Percentiles rank a stretch among this genome's conserved stretches.
Evolutionary conservation across 768 basidiomycete genomes (phyloP).

Genomic region (Lepiota venenata): DNA sequence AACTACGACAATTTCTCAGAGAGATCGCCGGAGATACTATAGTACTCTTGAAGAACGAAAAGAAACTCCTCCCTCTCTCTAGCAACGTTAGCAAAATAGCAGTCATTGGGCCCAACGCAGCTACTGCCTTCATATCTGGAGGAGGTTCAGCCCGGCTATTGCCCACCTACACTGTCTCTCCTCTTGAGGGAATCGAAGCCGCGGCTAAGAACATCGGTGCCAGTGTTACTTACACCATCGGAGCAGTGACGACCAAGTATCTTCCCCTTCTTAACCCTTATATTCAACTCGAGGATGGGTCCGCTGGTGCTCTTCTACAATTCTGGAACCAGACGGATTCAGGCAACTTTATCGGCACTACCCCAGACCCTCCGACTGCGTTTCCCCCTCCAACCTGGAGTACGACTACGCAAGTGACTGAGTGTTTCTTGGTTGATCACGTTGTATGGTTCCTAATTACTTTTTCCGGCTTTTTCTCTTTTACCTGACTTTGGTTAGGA

Average conservation of each 20-base stretch:
- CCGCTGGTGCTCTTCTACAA: conserved; percentile 35
- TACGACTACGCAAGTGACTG: conserved; percentile 30
- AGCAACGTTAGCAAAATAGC: conserved; percentile 40
- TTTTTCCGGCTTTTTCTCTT: neutral
- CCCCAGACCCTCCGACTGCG: conserved; percentile 21
- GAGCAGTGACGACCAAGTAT: conserved; percentile 40
- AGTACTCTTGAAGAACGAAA: conserved; percentile 61
- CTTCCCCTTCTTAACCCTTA: conserved; percentile 48
- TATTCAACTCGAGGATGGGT: conserved; percentile 34
- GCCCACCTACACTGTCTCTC: conserved; percentile 52
- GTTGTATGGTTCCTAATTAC: conserved; percentile 29
- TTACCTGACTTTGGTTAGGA: conserved; percentile 21
- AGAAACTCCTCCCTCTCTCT: conserved; percentile 46
- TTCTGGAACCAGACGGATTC: conserved; percentile 46
- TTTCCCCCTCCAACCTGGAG: conserved; percentile 31
- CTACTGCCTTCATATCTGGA: conserved; percentile 47
- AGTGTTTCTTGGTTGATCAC: conserved; percentile 39
- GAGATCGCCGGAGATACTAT: conserved; percentile 50
- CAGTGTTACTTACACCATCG: conserved; percentile 44
- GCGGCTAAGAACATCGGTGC: conserved; percentile 39
- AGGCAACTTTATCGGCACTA: conserved; percentile 26
- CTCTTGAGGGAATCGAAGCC: conserved; percentile 49
- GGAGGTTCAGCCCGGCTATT: conserved; percentile 56
- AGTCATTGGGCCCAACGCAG: conserved; percentile 63
- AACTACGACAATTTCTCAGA: conserved; percentile 44